phyloP scores from a whole-genome alignment of 257 asterid species.

The Solanum virginianum region DNA sequence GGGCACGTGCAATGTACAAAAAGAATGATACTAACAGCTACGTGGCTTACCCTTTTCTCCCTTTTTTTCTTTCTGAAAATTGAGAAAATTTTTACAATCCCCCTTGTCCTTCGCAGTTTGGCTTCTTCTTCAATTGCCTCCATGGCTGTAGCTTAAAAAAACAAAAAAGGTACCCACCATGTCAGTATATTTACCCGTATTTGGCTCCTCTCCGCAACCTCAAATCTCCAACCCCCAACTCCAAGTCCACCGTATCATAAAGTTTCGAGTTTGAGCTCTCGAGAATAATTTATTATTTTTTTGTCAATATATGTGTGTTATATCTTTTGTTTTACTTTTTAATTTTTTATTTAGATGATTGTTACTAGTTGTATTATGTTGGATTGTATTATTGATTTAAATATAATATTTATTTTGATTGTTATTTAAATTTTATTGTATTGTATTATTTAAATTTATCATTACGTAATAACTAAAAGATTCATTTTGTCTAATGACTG shows the following conservation, averaged over 20 bases:
- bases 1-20: not conserved
- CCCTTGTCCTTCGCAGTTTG: no score
- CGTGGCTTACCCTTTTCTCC: not conserved
- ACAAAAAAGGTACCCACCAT: not conserved
- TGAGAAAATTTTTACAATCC: not conserved
- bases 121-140: not conserved
- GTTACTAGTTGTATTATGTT: no score
- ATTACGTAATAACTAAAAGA: no score
- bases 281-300: no score
- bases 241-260: accelerated
- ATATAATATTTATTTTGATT: no score
- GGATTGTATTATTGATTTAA: no score
- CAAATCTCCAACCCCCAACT: not conserved
- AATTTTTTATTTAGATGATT: no score
- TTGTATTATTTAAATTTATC: no score
- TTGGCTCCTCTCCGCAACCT: not conserved
- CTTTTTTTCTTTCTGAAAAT: not conserved
- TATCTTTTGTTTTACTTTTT: no score
- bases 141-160: not conserved
- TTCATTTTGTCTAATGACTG: no score
- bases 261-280: not conserved
- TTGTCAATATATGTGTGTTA: no score
- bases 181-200: not conserved
- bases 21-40: not conserved
- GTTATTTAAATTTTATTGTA: no score